A percentile compares a stretch with the other conserved stretches of the same genome.
Conservation (phyloP, 1,284 basidiomycete genomes). For the Schizopora paradoxa region DNA sequence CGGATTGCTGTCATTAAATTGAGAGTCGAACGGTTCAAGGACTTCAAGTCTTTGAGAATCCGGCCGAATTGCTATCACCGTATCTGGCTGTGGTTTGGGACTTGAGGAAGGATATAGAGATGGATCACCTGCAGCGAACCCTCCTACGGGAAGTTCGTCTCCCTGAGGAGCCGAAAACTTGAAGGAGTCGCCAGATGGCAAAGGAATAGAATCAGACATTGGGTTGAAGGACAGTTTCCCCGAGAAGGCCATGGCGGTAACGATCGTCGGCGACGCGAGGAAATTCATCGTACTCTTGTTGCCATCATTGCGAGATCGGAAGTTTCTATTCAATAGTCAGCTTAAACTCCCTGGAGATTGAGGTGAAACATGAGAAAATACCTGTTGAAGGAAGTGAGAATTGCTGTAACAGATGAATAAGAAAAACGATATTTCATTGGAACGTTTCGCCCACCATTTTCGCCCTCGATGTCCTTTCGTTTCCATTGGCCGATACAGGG, state of each 20-base stretch:
- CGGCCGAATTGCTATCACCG: constrained; percentile 76
- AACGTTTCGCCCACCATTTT: constrained; percentile 63
- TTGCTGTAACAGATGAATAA: constrained; percentile 51
- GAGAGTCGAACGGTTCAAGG: constrained; percentile 81
- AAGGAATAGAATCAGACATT: constrained; percentile 73
- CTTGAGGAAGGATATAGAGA: constrained; percentile 76
- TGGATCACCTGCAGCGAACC: constrained; percentile 79
- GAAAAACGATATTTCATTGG: neutral
- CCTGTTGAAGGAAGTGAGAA: constrained; percentile 96
- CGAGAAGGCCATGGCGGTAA: constrained; percentile 96
- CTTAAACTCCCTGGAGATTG: neutral
- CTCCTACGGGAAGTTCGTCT: constrained; percentile 77
- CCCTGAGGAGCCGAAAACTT: constrained; percentile 84
- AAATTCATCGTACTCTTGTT: constrained; percentile 98
- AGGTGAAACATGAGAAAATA: constrained; percentile 24
- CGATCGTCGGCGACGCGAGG: constrained; percentile 93
- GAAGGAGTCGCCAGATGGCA: constrained; percentile 76
- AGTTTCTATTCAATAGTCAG: constrained; percentile 48
- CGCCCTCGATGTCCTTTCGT: constrained; percentile 81
- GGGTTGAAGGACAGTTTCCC: constrained; percentile 96
- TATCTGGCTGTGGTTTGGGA: constrained; percentile 74
- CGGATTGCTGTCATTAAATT: constrained; percentile 56
- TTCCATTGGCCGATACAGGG: constrained; percentile 99
- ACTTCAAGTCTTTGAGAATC: constrained; percentile 84
- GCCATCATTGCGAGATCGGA: constrained; percentile 97